Percentiles rank a stretch among this genome's conserved stretches.
These are phyloP conservation scores for Trichoderma sp. DNA, from an alignment of 2,329 filamentous ascomycete species.

Conservation along the genomic window DNA sequence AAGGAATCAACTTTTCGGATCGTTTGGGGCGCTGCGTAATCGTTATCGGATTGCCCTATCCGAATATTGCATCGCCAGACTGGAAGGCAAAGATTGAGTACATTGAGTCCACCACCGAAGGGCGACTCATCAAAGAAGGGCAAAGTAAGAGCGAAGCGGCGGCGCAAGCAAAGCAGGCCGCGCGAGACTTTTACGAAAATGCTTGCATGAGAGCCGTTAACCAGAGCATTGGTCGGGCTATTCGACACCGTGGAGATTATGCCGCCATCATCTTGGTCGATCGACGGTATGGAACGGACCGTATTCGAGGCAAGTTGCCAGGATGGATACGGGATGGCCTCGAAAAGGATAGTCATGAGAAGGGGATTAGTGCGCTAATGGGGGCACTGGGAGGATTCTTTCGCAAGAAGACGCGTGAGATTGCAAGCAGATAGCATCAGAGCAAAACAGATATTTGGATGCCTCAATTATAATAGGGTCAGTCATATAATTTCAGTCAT, in stretches of 20 bases:
- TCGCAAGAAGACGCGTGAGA: slow-evolving; percentile 48
- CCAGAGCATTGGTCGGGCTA: slow-evolving; percentile 91
- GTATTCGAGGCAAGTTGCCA: slow-evolving; percentile 79
- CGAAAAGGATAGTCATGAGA: slow-evolving; percentile 52
- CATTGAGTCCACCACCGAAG: slow-evolving; percentile 65
- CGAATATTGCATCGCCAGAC: slow-evolving; percentile 84
- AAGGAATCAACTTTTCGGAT: slow-evolving; percentile 98
- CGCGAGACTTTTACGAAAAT: slow-evolving; percentile 87
- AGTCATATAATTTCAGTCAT: too few relatives aligned
- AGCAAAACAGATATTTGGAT: not conserved
- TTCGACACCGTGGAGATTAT: slow-evolving; percentile 86
- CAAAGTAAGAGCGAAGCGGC: slow-evolving; percentile 34
- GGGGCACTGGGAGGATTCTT: slow-evolving; percentile 62
- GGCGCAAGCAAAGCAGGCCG: slow-evolving; percentile 56
- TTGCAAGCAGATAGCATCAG: not conserved
- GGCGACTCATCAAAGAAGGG: slow-evolving; percentile 40
- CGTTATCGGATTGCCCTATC: slow-evolving; percentile 90
- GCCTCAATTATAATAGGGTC: too few relatives aligned
- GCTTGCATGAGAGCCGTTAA: slow-evolving; percentile 96
- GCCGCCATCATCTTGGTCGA: slow-evolving; percentile 88
- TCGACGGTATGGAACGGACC: slow-evolving; percentile 71
- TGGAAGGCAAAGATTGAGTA: slow-evolving; percentile 94
- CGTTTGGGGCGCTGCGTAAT: slow-evolving; percentile 84
- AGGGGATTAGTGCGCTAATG: slow-evolving; percentile 62
- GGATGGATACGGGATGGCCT: slow-evolving; percentile 83